Evolutionary conservation across 2,329 filamentous ascomycete species (phyloP).

Genomic region (Teratosphaeriaceae sp.): DNA sequence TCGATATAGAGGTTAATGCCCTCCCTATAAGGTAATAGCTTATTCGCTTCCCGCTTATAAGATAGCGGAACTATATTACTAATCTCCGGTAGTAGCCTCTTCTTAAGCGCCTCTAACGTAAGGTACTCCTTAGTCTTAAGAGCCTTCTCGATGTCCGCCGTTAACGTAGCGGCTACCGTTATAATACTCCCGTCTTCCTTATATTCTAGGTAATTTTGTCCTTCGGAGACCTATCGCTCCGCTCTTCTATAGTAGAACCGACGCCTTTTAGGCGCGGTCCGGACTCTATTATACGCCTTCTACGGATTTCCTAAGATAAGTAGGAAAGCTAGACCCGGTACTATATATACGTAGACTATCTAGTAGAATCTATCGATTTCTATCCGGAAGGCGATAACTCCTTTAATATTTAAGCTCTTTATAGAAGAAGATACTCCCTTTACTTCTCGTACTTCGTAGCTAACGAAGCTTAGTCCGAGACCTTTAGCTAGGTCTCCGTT

Average conservation of each 20-base stretch:
- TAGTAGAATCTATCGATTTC: constrained; percentile 2
- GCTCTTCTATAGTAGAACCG: constrained; percentile 31
- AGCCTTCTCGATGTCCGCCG: constrained; percentile 2
- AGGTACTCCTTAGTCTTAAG: constrained; percentile 5
- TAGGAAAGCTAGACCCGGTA: constrained; percentile 1
- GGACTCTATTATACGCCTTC: constrained; percentile 5
- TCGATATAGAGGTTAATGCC: neutral
- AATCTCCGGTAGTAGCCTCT: neutral
- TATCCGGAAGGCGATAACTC: constrained; percentile 6
- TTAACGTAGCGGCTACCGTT: neutral
- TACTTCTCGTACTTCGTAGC: neutral
- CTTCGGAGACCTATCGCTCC: neutral
- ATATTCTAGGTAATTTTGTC: neutral
- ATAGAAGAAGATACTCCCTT: neutral
- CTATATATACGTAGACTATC: neutral
- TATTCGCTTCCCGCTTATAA: neutral
- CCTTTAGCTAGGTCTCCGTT: constrained; percentile 6
- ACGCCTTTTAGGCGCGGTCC: constrained; percentile 27
- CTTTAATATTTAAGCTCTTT: constrained; percentile 1
- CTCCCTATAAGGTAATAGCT: constrained; percentile 1
- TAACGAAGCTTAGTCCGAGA: constrained; percentile 2
- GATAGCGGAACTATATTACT: neutral
- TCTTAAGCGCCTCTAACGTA: neutral
- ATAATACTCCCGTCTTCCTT: neutral
- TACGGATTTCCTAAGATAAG: neutral